Evolutionary conservation across 1,139 yeast genomes (phyloP), one percentile per base, ranked within the genome.

Genomic region (Debaryomyces udenii): DNA sequence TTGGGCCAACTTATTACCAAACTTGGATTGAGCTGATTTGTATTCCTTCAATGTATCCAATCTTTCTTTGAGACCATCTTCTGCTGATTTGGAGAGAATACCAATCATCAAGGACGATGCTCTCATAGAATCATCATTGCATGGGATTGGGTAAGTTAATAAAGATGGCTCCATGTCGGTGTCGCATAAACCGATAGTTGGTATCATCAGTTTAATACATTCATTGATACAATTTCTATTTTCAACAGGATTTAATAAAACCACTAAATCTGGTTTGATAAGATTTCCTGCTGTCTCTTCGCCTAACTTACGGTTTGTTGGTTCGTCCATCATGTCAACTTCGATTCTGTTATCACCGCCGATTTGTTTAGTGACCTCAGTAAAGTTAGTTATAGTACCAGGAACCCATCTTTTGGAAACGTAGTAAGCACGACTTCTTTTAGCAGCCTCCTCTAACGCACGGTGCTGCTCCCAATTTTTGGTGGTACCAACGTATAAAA

Each of bases 91-190:
- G 16, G 95, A 83, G 51, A 93, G 73, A 14, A 91, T 83, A 46
- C 99, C 97, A 41, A 81, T 70, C 56, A 93, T 77, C 53, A 93
- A 70, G 50, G 86, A 84, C 3, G 86, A 81, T 10, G 95, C 80
- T 60, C 99, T 79, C 44, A 81, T 69, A n/a, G 95, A 85, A 61
- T 91, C 98, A 62, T 93, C 98, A 58, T 93, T 93, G 48, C 95
- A 95, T 18, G 99, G 98, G 51, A 93, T 87, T 38, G 98, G 95
- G 62, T 93, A 93, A 2, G 96, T 88, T 42, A 93, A 86, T 52
- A 86, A 68, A 6, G 89, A 79, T 14, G 98, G 96, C 59, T 93
- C 97, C 64, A 86, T 83, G 62, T 93, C 93, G 20, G 99, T 89
- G 64, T 93, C 99, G 50, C 94, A 83, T 44, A 93, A 78, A 28